These are phyloP conservation scores for Nakaseomyces delphensis DNA, from an alignment of 1,139 yeast genomes.

Conservation along the genomic window DNA sequence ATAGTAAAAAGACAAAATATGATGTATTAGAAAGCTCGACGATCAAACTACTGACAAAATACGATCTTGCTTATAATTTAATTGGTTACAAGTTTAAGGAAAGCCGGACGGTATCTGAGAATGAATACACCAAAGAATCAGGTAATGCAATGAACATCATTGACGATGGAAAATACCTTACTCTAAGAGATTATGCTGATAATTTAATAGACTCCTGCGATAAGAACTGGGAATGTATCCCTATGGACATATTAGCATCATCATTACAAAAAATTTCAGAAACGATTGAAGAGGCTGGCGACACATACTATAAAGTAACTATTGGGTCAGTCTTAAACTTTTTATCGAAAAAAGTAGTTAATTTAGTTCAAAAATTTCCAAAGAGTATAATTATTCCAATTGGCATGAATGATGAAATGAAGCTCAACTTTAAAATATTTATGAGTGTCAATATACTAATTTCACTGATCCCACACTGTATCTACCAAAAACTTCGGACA, in stretches of 20 bases:
- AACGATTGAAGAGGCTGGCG: conserved; percentile 40
- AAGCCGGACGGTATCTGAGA: conserved; percentile 23
- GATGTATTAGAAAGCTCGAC: conserved; percentile 30
- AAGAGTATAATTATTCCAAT: conserved; percentile 20
- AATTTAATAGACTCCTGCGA: conserved; percentile 20
- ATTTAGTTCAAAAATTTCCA: conserved; percentile 33
- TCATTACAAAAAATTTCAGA: conserved; percentile 39
- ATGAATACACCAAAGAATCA: conserved; percentile 26
- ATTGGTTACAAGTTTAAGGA: conserved; percentile 33
- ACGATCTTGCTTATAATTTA: conserved; percentile 37
- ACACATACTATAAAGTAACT: conserved; percentile 41
- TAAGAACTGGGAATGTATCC: conserved; percentile 20
- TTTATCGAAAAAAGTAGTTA: conserved; percentile 33
- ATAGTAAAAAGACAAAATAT: conserved; percentile 24
- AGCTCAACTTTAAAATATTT: conserved; percentile 14
- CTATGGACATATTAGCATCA: conserved; percentile 16
- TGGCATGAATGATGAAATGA: conserved; percentile 19
- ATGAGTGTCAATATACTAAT: conserved; percentile 24
- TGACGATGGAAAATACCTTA: conserved; percentile 18
- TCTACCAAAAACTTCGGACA: conserved; percentile 16
- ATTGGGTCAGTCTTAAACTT: conserved; percentile 32
- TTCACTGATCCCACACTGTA: conserved; percentile 23
- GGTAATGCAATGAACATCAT: conserved; percentile 9
- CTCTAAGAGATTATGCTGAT: conserved; percentile 33
- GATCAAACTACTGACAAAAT: conserved; percentile 37